Base-by-base conservation (phyloP, 495 filamentous ascomycete genomes). In the Penicillium cosmopolitanum region DNA sequence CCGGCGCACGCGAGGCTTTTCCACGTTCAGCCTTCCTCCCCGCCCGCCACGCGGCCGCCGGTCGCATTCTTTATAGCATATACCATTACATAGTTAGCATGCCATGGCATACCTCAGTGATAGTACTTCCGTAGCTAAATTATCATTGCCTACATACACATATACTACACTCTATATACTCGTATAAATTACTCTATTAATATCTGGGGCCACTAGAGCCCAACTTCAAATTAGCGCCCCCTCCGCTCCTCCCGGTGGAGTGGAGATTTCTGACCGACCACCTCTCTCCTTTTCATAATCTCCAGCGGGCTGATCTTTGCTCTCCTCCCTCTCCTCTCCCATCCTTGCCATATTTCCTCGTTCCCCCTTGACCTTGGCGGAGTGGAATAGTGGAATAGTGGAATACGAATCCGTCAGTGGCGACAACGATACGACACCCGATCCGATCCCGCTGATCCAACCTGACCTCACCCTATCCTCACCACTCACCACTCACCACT, bases 1-100 rank as follows among this genome's bases (percentile, higher is more conserved):
- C 42, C 13, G 40, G 40, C 46, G 60, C 62, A 64, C 62, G 62
- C 62, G 62, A 60, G 53, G 12, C 43, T 18, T 57, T 64, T 60
- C 62, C 62, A 57, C 53, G 62, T 64, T 64, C 42, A 51, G 53
- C 19, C 46, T 55, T 50, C 50, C 54, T 31, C 28, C 28, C 28
- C 28, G 28, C 28, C 44, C 57, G 46, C 46, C 46, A 48, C 46
- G 46, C 46, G 46, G 46, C 46, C 25, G 25, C 25, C 28, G 28
- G 23, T 23, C 42, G 16, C 36, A 38, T 38, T 38, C 42, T n/a
- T 44, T 15, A 40, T 4, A 23, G 2, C 23, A 23, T 23, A 23
- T 23, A 23, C 3, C 19, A 21, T 21, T 21, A 21, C 19, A 21
- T 21, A 21, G 19, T 21, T 23, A 4, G 23, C 36, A 40, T 40